These are phyloP conservation scores for Zygotorulaspora florentina DNA, from an alignment of 805 yeast genomes.

Conservation along the genomic window DNA sequence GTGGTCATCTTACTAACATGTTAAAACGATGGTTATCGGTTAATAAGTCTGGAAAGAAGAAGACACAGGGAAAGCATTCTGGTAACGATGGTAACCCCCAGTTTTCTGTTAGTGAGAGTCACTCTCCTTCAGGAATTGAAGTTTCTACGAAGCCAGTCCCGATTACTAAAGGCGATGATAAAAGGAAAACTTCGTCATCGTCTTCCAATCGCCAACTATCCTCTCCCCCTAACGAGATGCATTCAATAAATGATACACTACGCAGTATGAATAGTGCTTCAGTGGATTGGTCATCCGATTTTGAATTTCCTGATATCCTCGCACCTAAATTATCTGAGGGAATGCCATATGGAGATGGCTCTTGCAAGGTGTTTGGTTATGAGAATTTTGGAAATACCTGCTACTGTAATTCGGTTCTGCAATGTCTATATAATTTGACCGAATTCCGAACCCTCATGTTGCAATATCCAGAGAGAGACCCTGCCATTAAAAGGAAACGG, in stretches of 20 bases:
- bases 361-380: conserved; percentile 69
- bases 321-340: conserved; percentile 10
- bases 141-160: conserved; percentile 9
- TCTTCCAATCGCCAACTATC: conserved; percentile 4
- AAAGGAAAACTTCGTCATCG: conserved; percentile 2
- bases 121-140: conserved; percentile 6
- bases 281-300: conserved; percentile 10
- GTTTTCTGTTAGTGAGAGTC: neutral
- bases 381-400: conserved; percentile 90
- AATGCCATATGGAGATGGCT: conserved; percentile 62
- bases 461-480: conserved; percentile 42
- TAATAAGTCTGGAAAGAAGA: conserved; percentile 12
- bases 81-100: neutral
- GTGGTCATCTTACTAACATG: conserved; percentile 9
- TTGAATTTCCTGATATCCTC: conserved; percentile 7
- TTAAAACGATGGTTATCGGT: conserved; percentile 24
- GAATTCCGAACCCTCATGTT: conserved; percentile 59
- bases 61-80: neutral
- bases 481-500: conserved; percentile 33
- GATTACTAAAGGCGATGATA: conserved; percentile 5
- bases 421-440: conserved; percentile 73
- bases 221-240: conserved; percentile 2
- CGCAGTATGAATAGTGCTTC: conserved; percentile 12
- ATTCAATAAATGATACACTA: conserved; percentile 9
- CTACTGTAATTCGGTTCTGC: conserved; percentile 89